Conservation (phyloP, 2,329 filamentous ascomycete genomes). For the Monosporascus sp. region DNA sequence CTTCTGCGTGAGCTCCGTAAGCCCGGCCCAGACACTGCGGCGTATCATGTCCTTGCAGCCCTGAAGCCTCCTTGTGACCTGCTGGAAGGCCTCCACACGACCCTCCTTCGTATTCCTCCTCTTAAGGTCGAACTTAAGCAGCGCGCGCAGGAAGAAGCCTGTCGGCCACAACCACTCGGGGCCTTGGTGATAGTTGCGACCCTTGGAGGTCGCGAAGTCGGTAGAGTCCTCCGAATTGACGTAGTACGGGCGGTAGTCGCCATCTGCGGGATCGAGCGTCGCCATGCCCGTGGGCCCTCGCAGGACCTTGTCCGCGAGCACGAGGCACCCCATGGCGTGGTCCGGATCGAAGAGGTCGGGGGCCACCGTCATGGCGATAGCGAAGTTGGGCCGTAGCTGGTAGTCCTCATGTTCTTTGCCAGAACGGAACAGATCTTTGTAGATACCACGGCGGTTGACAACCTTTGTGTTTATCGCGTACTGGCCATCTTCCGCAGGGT, state of each 20-base stretch:
- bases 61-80: slow-evolving; percentile 76
- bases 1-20: slow-evolving; percentile 92
- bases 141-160: slow-evolving; percentile 87
- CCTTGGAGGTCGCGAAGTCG: slow-evolving; percentile 89
- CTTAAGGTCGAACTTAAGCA: slow-evolving; percentile 84
- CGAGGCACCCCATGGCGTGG: slow-evolving; percentile 75
- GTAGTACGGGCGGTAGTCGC: slow-evolving; percentile 94
- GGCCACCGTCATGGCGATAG: slow-evolving; percentile 92
- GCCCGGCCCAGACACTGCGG: slow-evolving; percentile 78
- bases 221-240: slow-evolving; percentile 89
- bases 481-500: slow-evolving; percentile 62
- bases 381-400: slow-evolving; percentile 89
- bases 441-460: slow-evolving; percentile 89
- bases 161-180: slow-evolving; percentile 98
- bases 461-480: slow-evolving; percentile 77
- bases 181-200: slow-evolving; percentile 95
- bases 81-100: slow-evolving; percentile 85
- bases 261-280: slow-evolving; percentile 84
- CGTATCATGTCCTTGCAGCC: slow-evolving; percentile 83
- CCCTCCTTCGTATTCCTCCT: slow-evolving; percentile 59
- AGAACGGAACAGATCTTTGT: slow-evolving; percentile 93
- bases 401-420: slow-evolving; percentile 98
- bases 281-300: slow-evolving; percentile 91
- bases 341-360: slow-evolving; percentile 76
- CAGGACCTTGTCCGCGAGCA: slow-evolving; percentile 72